Base-by-base conservation (phyloP, 2,329 filamentous ascomycete species). In the Aspergillus caelatus region DNA sequence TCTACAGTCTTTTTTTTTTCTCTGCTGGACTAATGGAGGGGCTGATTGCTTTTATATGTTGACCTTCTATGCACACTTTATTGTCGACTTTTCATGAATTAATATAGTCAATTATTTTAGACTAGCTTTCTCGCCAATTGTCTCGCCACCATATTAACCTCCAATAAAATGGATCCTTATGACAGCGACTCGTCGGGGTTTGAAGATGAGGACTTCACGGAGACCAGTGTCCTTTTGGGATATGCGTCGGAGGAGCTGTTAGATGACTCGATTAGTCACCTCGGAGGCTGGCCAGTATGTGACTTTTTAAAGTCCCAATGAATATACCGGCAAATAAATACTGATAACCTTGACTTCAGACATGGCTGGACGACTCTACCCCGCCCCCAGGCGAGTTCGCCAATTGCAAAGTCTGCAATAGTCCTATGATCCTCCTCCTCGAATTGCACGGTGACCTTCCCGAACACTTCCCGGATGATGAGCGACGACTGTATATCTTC, bases 361-460 rank as follows among this genome's bases (percentile, higher is more conserved):
- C 90, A 78, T 99, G 95, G 95, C 82, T 97, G 43, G 89, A 94
- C 70, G 79, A 85, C n/a, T 81, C 84, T 59, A 86, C 84, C 46
- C 83, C 91, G 4, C 91, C 94, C 9, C 91, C 92, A 1, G 91
- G 91, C 28, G 83, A 89, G 0, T 85, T 96, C 11, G 93, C 91
- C 26, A 90, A 89, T 79, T 99, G 95, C 82, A 93, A 91, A 79
- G 86, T 91, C 68, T 99, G 95, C 86, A 91, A 93, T 69, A 86
- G 89, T 58, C 80, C 92, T 58, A 93, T 97, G 87, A 89, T 88
- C 1, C 85, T 98, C 12, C 86, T 99, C 3, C 86, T 99, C 54
- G 93, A 99, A 78, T 86, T 99, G 32, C 93, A 99, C 78, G 94
- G 88, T 71, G 93, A 97, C 75, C 85, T 98, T 4, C 94, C 93